A percentile compares a stretch with the other conserved stretches of the same genome.
These are phyloP conservation scores for Psilocybe subaeruginosa DNA, from an alignment of 768 basidiomycete species.

Conservation along the genomic window DNA sequence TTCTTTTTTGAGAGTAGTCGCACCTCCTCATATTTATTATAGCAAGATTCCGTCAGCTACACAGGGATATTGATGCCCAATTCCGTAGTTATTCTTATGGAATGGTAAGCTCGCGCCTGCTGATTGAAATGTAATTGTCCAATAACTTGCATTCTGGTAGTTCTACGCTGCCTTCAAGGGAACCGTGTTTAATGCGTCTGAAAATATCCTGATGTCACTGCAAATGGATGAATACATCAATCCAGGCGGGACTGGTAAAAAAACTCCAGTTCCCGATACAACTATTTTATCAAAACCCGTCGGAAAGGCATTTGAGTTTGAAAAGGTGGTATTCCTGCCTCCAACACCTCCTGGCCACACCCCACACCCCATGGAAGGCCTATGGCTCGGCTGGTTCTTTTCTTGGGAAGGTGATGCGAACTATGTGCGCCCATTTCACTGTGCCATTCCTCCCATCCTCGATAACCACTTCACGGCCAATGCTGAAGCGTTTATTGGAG, in stretches of 20 bases:
- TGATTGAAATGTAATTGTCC: not conserved
- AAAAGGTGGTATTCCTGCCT: not conserved
- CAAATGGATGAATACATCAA: not conserved
- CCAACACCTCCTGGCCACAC: not conserved
- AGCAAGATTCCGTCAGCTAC: conserved; percentile 10
- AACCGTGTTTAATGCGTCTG: conserved; percentile 1
- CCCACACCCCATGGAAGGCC: not conserved
- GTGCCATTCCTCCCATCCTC: conserved; percentile 2
- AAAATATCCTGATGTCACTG: conserved; percentile 4
- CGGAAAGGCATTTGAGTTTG: conserved; percentile 1
- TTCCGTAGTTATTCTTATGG: conserved; percentile 9
- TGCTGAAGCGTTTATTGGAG: conserved; percentile 2
- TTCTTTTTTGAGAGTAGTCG: not conserved
- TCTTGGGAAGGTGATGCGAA: not conserved
- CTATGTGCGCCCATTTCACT: not conserved
- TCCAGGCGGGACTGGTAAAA: not conserved
- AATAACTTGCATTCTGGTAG: not conserved
- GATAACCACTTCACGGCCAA: conserved; percentile 4
- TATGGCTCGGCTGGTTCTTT: not conserved
- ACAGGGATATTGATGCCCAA: conserved; percentile 5
- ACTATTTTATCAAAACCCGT: conserved; percentile 9
- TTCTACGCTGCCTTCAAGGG: conserved; percentile 10
- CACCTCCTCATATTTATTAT: not conserved
- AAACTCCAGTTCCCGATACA: not conserved
- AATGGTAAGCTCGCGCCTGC: not conserved